These are phyloP conservation scores for Chrysanthemum makinoi DNA, from an alignment of 129 eudicot genomes.

Conservation along the genomic window DNA sequence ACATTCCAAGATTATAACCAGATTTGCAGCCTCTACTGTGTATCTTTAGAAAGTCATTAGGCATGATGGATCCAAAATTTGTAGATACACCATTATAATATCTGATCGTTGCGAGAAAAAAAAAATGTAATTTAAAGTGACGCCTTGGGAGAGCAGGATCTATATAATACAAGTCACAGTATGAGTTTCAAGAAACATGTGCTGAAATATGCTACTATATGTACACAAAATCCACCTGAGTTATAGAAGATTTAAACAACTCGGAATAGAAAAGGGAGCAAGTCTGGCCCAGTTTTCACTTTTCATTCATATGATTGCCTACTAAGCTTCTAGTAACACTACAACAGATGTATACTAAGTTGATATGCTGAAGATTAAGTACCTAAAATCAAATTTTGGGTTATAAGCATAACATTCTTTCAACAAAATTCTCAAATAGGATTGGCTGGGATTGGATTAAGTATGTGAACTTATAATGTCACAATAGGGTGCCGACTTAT, in stretches of 20 bases:
- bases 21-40: no score
- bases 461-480: background rate
- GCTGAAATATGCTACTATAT: background rate
- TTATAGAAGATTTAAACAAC: background rate
- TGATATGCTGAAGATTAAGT: background rate
- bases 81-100: background rate
- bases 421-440: background rate
- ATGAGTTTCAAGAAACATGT: conserved; percentile 5
- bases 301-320: no score
- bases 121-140: background rate
- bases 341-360: no score
- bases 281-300: no score
- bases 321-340: no score
- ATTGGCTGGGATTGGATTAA: background rate
- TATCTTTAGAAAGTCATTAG: background rate
- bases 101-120: background rate
- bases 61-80: conserved; percentile 9
- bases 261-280: background rate
- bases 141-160: background rate
- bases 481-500: background rate
- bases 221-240: background rate
- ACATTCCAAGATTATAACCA: no score
- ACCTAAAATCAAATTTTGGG: background rate
- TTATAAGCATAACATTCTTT: background rate
- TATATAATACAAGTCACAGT: background rate